A percentile compares a stretch with the other conserved stretches of the same genome.
Conservation (phyloP, 495 filamentous ascomycete genomes). For the Lasiosphaeriaceae sp. region DNA sequence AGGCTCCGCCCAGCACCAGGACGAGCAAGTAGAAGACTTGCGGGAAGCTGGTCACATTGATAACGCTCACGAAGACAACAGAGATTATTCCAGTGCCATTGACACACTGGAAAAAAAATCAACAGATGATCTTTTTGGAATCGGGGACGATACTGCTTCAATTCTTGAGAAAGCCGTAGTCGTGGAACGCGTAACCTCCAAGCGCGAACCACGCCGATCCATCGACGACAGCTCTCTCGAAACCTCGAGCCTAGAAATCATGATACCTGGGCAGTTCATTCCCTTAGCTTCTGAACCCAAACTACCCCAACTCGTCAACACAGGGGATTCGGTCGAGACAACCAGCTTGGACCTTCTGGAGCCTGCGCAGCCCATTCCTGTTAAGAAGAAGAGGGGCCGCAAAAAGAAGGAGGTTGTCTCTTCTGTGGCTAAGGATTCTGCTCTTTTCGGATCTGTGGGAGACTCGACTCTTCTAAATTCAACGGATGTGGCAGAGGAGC, state of each 20-base stretch:
- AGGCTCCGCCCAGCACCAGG: neutral
- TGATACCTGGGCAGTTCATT: too few species aligned
- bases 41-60: neutral
- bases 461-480: neutral
- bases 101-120: too few species aligned
- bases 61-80: too few species aligned
- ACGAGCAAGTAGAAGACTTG: neutral
- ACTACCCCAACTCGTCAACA: neutral
- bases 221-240: too few species aligned
- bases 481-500: neutral
- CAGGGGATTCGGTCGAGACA: neutral
- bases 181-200: too few species aligned
- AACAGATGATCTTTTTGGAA: too few species aligned
- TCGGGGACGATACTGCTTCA: neutral
- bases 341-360: neutral
- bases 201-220: too few species aligned
- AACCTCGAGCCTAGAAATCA: too few species aligned
- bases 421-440: neutral
- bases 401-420: conserved; percentile 14
- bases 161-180: too few species aligned
- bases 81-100: neutral
- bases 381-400: conserved; percentile 14
- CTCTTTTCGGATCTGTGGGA: neutral
- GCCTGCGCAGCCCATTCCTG: conserved; percentile 2
- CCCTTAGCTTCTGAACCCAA: neutral